Evolutionary conservation across 2,329 filamentous ascomycete species (phyloP), one percentile per base, ranked within the genome.

Genomic region (Ascochyta clinopodiicola): DNA sequence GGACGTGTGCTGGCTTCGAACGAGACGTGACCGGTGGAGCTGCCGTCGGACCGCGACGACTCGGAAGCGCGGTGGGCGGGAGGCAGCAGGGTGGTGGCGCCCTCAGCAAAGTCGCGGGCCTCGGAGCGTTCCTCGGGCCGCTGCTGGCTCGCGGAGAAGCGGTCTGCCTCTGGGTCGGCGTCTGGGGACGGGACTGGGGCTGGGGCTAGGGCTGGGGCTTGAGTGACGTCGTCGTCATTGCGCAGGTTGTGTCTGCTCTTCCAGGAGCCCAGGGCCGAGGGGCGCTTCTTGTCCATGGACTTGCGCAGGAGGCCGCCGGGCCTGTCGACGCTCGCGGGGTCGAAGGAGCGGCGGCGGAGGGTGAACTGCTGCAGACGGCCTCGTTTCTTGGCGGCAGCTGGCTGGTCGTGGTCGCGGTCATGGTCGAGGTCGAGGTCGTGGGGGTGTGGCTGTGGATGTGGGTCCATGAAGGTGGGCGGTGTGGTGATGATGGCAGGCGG

Each of bases 41-140:
- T 96, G 39, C 86, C 90, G 74, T 97, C 93, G 25, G 94, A 97
- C 63, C 90, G 86, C 2, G 92, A 96, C 1, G 94, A 97, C 69
- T 97, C 94, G 5, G 91, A 95, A 25, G 89, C 78, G 36, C 91
- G 82, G 60, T 84, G 83, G 27, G 85, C 79, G 10, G 88, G 86
- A 19, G 89, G 80, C 7, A 86, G 86, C 56, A 91, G 78, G 2
- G 85, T 81, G 24, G 81, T 81, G 59, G 83, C 81, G 52, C 87
- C 87, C 17, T 88, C 86, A 40, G 84, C 82, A 54, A 88, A 88
- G 25, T 84, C 81, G 51, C 85, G 81, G 63, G 49, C 39, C 25
- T 39, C 37, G 24, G 46, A 50, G 10, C 86, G 84, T 24, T 79
- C 70, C 22, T 67, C 63, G 22, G 69, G 71, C 66, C 71, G 74